A percentile compares a stretch with the other conserved stretches of the same genome.
Conservation (phyloP, 768 basidiomycete species). For the Lactifluus subvellereus region DNA sequence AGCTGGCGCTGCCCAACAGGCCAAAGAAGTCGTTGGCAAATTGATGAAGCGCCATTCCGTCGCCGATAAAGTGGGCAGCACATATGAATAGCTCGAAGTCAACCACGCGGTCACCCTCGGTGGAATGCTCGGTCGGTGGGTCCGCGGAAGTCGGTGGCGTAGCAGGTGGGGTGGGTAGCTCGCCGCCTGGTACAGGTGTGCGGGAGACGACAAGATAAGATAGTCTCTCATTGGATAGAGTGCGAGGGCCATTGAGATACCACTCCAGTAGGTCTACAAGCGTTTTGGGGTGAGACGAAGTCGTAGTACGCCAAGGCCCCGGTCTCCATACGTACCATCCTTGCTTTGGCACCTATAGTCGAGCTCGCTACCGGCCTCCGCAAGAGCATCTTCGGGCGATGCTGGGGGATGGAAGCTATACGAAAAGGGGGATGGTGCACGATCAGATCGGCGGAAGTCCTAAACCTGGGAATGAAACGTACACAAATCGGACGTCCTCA, state of each 20-base stretch:
- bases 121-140: slow-evolving; percentile 20
- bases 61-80: slow-evolving; percentile 77
- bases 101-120: slow-evolving; percentile 22
- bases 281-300: neutral
- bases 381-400: slow-evolving; percentile 41
- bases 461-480: slow-evolving; percentile 27
- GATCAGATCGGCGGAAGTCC: neutral
- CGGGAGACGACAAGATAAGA: slow-evolving; percentile 57
- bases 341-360: slow-evolving; percentile 47
- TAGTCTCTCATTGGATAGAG: slow-evolving; percentile 58
- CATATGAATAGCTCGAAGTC: slow-evolving; percentile 64
- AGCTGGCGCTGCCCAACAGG: slow-evolving; percentile 42
- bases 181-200: slow-evolving; percentile 19
- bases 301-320: neutral
- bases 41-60: slow-evolving; percentile 81
- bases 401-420: slow-evolving; percentile 37
- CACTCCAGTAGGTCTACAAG: slow-evolving; percentile 51
- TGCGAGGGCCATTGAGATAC: slow-evolving; percentile 75
- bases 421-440: neutral
- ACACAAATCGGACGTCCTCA: slow-evolving; percentile 64
- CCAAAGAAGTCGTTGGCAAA: slow-evolving; percentile 77
- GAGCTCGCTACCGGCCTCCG: slow-evolving; percentile 42
- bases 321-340: slow-evolving; percentile 40
- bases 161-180: slow-evolving; percentile 32
- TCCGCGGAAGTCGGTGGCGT: slow-evolving; percentile 27